Evolutionary conservation across 345 rosid species (phyloP), one percentile per base, ranked within the genome.

Genomic region (Euphorbia pulcherrima): DNA sequence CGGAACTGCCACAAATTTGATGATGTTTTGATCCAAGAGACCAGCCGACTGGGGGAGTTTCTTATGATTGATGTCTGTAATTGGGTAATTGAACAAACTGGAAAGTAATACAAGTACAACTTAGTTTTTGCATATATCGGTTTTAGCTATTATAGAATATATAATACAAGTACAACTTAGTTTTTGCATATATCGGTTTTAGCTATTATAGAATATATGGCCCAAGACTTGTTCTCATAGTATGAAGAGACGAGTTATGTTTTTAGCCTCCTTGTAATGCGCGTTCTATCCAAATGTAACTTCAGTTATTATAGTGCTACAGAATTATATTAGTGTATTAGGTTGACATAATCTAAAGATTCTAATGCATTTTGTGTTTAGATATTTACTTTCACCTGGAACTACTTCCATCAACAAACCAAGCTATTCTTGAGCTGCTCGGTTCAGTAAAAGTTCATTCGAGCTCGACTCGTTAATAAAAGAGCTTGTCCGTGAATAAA

Each of bases 1-100:
- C 13, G 92, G 97, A 64, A 73, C 79, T 55, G 68, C 96, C 8
- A 86, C 98, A 58, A 89, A 89, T 72, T 81, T 91, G 54, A 60
- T 89, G 81, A 87, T 93, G 95, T 91, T 93, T 74, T 93, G 75
- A 82, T 27, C 8, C 51, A 1, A 60, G 47, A n/a, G 46, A 60
- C 8, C 0, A 28, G 70, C 48, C 56, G 51, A 4, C 27, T 16
- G 13, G 41, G 27, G 17, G 41, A 62, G 37, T 56, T 62, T 27
- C 41, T 52, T 20, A 3, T 39, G 27, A 35, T 39, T 60, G 10
- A 21, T 12, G 37, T 62, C 27, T 47, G 51, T 21, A 17, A 44
- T 44, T 29, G 55, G 56, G 20, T 26, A 53, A n/a, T 62, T n/a
- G 68, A 52, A 30, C 16, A 18, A 62, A n/a, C 16, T 23, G 37